These are phyloP conservation scores for Colletotrichum plurivorum DNA, from an alignment of 2,329 filamentous ascomycete genomes.

Conservation along the genomic window DNA sequence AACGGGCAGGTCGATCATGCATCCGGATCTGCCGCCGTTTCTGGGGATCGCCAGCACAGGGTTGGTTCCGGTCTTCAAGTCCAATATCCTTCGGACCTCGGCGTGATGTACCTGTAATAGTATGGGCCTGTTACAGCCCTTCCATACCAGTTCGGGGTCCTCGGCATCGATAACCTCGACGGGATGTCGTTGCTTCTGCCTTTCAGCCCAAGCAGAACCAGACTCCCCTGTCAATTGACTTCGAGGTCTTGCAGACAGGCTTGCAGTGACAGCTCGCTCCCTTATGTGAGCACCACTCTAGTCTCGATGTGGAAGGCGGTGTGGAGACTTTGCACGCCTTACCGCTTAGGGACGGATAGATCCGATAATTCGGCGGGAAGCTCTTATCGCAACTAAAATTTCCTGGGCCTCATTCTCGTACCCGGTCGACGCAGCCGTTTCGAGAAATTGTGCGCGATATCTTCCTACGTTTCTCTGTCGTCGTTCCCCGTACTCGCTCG, in stretches of 20 bases:
- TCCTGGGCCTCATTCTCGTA: slow-evolving; percentile 29
- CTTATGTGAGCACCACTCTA: not conserved
- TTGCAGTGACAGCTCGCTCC: slow-evolving; percentile 2
- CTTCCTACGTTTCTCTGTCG: not conserved
- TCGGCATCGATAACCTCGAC: slow-evolving; percentile 12
- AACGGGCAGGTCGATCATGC: slow-evolving; percentile 3
- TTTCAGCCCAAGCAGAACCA: slow-evolving; percentile 1
- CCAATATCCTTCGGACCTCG: not conserved
- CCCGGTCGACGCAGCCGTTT: slow-evolving; percentile 7
- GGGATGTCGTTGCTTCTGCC: slow-evolving; percentile 7
- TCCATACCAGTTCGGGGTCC: not conserved
- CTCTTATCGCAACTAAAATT: slow-evolving; percentile 41
- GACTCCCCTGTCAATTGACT: slow-evolving; percentile 26
- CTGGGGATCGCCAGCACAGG: slow-evolving; percentile 12
- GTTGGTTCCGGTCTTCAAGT: not conserved
- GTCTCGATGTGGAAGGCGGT: slow-evolving; percentile 24
- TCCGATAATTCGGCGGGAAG: slow-evolving; percentile 38
- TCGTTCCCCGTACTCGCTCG: no score
- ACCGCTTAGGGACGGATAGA: slow-evolving; percentile 21
- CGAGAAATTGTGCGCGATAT: slow-evolving; percentile 9
- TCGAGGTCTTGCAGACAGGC: not conserved
- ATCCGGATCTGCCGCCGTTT: slow-evolving; percentile 16
- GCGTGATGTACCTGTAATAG: not conserved
- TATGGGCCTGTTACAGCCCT: no score
- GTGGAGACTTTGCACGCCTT: not conserved